Conservation (phyloP, 805 yeast species). For the Sugiyamaella chiloensis region DNA sequence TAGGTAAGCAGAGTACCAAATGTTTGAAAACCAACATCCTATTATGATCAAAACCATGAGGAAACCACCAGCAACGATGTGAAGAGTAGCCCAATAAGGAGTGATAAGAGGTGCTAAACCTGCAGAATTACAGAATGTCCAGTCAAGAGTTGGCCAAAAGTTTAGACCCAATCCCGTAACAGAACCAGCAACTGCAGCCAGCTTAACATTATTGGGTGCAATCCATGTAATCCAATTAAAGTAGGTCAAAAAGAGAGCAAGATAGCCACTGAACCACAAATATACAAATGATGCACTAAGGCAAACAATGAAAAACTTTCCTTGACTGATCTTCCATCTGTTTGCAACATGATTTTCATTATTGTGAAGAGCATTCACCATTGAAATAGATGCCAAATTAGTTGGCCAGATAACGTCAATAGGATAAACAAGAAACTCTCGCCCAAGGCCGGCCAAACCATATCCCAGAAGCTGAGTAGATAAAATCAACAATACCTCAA, state of each 20-base stretch:
- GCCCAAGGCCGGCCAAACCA: slow-evolving; percentile 55
- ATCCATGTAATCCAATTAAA: slow-evolving; percentile 66
- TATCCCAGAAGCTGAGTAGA: slow-evolving; percentile 54
- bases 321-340: slow-evolving; percentile 60
- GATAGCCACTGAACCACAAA: slow-evolving; percentile 59
- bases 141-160: slow-evolving; percentile 46
- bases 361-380: slow-evolving; percentile 45
- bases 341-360: slow-evolving; percentile 22
- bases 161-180: slow-evolving; percentile 46
- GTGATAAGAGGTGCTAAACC: slow-evolving; percentile 41
- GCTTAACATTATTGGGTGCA: slow-evolving; percentile 46
- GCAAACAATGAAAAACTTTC: slow-evolving; percentile 40
- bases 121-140: slow-evolving; percentile 35
- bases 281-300: slow-evolving; percentile 43
- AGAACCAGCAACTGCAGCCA: slow-evolving; percentile 52
- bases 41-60: slow-evolving; percentile 43
- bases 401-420: slow-evolving; percentile 46
- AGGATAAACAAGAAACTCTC: slow-evolving; percentile 46
- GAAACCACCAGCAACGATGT: slow-evolving; percentile 43
- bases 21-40: slow-evolving; percentile 50
- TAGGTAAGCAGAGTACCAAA: slow-evolving; percentile 49
- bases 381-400: slow-evolving; percentile 54
- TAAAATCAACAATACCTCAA: slow-evolving; percentile 43
- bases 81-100: slow-evolving; percentile 43
- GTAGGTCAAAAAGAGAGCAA: slow-evolving; percentile 54